Evolutionary conservation across 2,329 filamentous ascomycete genomes (phyloP).

Genomic region (Ophiostoma himal-ulmi): DNA sequence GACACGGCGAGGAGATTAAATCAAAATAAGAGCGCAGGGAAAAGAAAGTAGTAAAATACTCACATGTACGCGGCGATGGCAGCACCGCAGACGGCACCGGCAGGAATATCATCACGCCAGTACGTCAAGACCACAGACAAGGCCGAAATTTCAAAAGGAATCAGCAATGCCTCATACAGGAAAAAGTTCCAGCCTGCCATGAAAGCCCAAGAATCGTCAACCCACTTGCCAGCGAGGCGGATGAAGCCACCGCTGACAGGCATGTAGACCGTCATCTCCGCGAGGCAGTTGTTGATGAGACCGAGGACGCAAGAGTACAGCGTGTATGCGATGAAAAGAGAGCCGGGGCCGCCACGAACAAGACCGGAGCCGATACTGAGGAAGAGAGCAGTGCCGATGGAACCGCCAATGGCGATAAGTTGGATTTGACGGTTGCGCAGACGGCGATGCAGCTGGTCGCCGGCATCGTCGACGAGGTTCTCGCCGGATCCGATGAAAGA

Average conservation of each 20-base stretch:
- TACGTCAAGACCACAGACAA: constrained; percentile 40
- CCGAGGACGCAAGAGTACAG: constrained; percentile 52
- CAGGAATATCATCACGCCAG: constrained; percentile 42
- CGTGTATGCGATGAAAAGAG: constrained; percentile 53
- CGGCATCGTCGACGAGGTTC: constrained; percentile 33
- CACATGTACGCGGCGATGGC: constrained; percentile 37
- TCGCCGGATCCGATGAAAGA: constrained; percentile 18
- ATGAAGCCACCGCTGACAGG: constrained; percentile 60
- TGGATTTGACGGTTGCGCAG: constrained; percentile 53
- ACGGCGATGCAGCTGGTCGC: constrained; percentile 38
- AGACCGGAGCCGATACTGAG: constrained; percentile 55
- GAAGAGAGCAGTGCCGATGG: constrained; percentile 54
- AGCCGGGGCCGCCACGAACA: constrained; percentile 27
- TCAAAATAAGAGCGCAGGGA: neutral
- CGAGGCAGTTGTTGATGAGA: constrained; percentile 59
- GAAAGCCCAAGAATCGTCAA: constrained; percentile 60
- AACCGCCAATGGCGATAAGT: constrained; percentile 53
- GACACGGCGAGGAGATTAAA: constrained; percentile 8
- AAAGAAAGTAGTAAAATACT: constrained; percentile 15
- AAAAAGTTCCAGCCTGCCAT: constrained; percentile 44
- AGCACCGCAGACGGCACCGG: constrained; percentile 50
- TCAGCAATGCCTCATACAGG: constrained; percentile 38
- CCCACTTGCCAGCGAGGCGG: constrained; percentile 59
- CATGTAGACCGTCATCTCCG: constrained; percentile 59
- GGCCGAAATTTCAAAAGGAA: constrained; percentile 40